Evolutionary conservation across 2,329 filamentous ascomycete species (phyloP), one percentile per base, ranked within the genome.

Genomic region (Amylocarpus encephaloides): DNA sequence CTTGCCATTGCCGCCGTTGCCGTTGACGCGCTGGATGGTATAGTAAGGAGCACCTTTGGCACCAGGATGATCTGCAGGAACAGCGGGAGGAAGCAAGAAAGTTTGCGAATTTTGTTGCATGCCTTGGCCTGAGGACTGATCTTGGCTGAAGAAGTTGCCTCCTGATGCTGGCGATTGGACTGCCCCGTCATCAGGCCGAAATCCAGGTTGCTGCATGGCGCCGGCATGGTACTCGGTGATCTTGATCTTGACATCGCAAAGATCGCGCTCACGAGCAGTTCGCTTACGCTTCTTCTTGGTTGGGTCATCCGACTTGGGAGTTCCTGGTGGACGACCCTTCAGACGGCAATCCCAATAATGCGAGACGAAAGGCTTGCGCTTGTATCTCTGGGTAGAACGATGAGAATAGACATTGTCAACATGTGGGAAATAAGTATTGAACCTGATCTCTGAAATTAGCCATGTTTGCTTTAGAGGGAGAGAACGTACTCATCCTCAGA

Each of bases 161-260:
- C 49, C 56, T 36, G 59, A 59, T 19, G 38, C 45, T 30, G 56
- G 49, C 51, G 64, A 59, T 32, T 51, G 52, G 9, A 54, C 49
- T 19, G 58, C 55, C 3, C 56, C 59, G 43, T 59, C 62, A 41
- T 67, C 66, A 13, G 64, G 57, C 16, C 59, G 57, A 39, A 64
- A 60, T 42, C 62, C 66, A 44, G 63, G 61, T 10, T 60, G 62
- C 36, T 64, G 54, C 64, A 66, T 64, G 46, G 65, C 70, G 34
- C 76, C 78, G 9, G 83, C 78, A 48, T 85, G 84, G 68, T 87
- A 88, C 67, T 91, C 86, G 2, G 85, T 89, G 52, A 91, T 88
- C 67, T 90, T 91, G 66, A 91, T 89, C 69, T 91, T 91, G 56
- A 91, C 86, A 66, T 91, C 86, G 65, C 87, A 92, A n/a, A 90